Percentiles rank a stretch among this genome's conserved stretches.
Evolutionary conservation across 2,329 filamentous ascomycete genomes (phyloP).

Genomic region (Alternaria consortialis): DNA sequence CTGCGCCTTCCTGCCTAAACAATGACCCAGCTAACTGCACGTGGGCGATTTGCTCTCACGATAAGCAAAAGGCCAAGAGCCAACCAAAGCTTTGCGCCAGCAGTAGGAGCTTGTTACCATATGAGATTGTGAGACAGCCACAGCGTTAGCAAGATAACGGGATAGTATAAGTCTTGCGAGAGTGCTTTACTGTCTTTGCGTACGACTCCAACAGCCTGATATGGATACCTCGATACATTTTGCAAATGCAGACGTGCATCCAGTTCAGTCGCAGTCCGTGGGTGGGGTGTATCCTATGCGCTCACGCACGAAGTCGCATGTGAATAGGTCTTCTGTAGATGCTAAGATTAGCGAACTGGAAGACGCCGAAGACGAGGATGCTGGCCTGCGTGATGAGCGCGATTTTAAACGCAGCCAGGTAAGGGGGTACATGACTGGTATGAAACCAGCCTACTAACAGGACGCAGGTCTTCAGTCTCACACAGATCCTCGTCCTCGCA

Average conservation of each 20-base stretch:
- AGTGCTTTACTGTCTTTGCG: constrained; percentile 7
- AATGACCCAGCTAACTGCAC: constrained; percentile 23
- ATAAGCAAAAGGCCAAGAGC: constrained; percentile 30
- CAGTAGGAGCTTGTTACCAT: constrained; percentile 29
- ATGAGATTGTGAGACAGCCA: constrained; percentile 27
- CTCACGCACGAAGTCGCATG: constrained; percentile 27
- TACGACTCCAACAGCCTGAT: neutral
- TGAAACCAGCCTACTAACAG: constrained; percentile 18
- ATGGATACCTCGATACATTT: constrained; percentile 42
- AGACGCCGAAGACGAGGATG: constrained; percentile 42
- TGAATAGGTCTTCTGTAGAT: constrained; percentile 62
- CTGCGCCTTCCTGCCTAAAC: constrained; percentile 21
- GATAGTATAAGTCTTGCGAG: constrained; percentile 23
- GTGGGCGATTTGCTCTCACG: constrained; percentile 20
- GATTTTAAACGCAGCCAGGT: constrained; percentile 47
- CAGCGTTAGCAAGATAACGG: constrained; percentile 21
- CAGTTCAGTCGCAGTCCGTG: constrained; percentile 21
- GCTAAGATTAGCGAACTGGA: constrained; percentile 63
- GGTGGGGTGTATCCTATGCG: constrained; percentile 41
- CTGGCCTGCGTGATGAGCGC: constrained; percentile 41
- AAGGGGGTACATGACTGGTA: neutral
- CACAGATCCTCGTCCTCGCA: constrained; percentile 50
- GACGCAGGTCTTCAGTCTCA: constrained; percentile 37
- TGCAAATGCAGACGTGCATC: constrained; percentile 18
- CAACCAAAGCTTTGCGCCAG: constrained; percentile 27